Conservation (phyloP, 768 basidiomycete species). For the Rubroboletus pulcherrimus region DNA sequence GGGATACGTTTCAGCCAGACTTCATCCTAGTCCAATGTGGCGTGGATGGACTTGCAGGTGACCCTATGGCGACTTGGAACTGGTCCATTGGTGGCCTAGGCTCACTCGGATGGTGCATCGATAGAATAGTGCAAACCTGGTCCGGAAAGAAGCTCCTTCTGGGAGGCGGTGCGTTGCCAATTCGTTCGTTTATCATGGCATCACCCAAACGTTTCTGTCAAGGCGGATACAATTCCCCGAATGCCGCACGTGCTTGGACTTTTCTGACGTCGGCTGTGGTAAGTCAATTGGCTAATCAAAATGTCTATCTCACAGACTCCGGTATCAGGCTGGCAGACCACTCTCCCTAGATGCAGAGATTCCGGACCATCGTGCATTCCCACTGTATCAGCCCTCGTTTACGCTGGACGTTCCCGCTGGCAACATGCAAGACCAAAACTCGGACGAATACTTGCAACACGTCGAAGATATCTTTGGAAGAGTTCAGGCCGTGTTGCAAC, state of each 20-base stretch:
- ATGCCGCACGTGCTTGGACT: slow-evolving; percentile 85
- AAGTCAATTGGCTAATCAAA: slow-evolving; percentile 25
- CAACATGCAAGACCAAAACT: slow-evolving; percentile 72
- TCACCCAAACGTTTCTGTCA: slow-evolving; percentile 13
- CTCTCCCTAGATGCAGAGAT: slow-evolving; percentile 60
- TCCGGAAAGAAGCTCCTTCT: slow-evolving; percentile 61
- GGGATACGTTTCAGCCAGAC: slow-evolving; percentile 64
- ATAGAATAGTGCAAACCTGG: slow-evolving; percentile 52
- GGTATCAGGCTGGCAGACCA: slow-evolving; percentile 47
- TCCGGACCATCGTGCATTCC: slow-evolving; percentile 73
- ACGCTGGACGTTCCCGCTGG: slow-evolving; percentile 72
- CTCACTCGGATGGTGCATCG: slow-evolving; percentile 67
- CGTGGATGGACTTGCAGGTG: slow-evolving; percentile 81
- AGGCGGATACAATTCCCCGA: slow-evolving; percentile 83
- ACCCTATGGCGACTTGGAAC: slow-evolving; percentile 73
- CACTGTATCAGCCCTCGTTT: slow-evolving; percentile 76
- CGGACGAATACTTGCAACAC: slow-evolving; percentile 47
- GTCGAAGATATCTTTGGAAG: slow-evolving; percentile 42
- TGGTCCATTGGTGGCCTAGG: slow-evolving; percentile 59
- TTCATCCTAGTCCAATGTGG: slow-evolving; percentile 84
- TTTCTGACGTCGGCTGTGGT: slow-evolving; percentile 76
- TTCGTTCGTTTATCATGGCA: neutral
- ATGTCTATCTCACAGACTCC: neutral
- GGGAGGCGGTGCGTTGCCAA: slow-evolving; percentile 56
- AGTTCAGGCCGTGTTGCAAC: slow-evolving; percentile 26